phyloP scores from a whole-genome alignment of 148 eudicot genomes.

The Drosera capensis region DNA sequence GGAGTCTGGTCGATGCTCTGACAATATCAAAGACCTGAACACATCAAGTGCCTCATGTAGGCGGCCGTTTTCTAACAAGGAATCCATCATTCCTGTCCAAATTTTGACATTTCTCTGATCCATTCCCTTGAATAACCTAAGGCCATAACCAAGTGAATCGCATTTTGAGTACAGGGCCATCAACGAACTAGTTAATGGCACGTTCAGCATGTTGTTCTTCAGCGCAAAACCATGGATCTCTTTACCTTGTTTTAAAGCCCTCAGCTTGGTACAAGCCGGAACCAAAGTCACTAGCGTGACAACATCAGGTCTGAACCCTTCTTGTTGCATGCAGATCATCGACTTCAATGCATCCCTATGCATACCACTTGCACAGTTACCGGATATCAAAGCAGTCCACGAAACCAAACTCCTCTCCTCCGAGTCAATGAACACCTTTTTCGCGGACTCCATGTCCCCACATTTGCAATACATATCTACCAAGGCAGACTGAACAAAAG shows the following conservation, averaged over 20 bases:
- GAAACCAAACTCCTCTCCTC: constrained; percentile 51
- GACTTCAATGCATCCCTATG: constrained; percentile 75
- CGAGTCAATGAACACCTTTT: constrained; percentile 52
- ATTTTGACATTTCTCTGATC: constrained; percentile 52
- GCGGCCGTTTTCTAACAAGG: constrained; percentile 27
- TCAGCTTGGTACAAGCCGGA: constrained; percentile 55
- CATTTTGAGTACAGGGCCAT: constrained; percentile 90
- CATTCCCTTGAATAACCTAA: constrained; percentile 35
- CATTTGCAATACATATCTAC: constrained; percentile 96
- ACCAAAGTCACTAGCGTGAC: constrained; percentile 72
- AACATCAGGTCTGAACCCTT: constrained; percentile 78
- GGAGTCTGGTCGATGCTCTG: constrained; percentile 65
- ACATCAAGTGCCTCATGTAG: constrained; percentile 39
- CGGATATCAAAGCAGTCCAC: constrained; percentile 85
- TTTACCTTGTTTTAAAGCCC: constrained; percentile 55
- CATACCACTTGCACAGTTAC: constrained; percentile 56
- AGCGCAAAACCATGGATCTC: constrained; percentile 58
- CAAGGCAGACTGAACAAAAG: constrained; percentile 60
- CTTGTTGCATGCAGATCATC: constrained; percentile 88
- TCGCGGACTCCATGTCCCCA: constrained; percentile 56
- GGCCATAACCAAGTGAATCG: constrained; percentile 31
- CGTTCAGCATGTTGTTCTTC: constrained; percentile 37
- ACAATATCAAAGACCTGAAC: constrained; percentile 63
- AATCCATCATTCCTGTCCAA: constrained; percentile 75
- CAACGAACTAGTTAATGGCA: constrained; percentile 60